phyloP scores from a whole-genome alignment of 129 eudicot species.

The Arctium minus region DNA sequence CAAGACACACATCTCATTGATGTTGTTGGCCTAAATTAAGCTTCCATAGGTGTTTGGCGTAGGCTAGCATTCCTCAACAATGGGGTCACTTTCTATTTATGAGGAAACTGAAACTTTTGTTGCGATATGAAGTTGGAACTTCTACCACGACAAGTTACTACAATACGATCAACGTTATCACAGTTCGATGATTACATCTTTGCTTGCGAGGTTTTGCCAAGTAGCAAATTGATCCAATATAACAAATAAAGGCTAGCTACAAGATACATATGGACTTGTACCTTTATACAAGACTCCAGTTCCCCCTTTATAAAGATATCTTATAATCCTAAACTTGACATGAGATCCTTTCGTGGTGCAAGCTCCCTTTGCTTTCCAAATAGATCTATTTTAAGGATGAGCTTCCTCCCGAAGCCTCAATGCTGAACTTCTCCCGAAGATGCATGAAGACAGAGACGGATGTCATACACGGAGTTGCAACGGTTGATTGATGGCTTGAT shows the following conservation, averaged over 20 bases:
- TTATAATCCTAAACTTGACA: not conserved
- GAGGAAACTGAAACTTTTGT: not conserved
- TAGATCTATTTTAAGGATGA: not conserved
- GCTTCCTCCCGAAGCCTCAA: not conserved
- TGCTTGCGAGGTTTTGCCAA: not conserved
- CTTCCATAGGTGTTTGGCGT: not conserved
- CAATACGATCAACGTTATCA: not conserved
- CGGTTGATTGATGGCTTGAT: not conserved
- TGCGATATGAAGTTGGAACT: not conserved
- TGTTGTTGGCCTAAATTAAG: not conserved
- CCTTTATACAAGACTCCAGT: not conserved
- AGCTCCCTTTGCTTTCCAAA: not conserved
- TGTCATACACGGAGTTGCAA: not conserved
- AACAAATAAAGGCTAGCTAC: not conserved
- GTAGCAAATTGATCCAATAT: not conserved
- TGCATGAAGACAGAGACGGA: not conserved
- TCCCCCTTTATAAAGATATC: not conserved
- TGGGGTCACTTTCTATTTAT: not conserved
- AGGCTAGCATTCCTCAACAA: not conserved
- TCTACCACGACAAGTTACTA: not conserved
- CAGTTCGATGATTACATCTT: not conserved
- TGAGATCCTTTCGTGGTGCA: not conserved
- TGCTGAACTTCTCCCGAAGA: not conserved
- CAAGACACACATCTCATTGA: not conserved
- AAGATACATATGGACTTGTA: not conserved